Conservation (phyloP, 2,329 filamentous ascomycete species). For the Fusarium luffae region DNA sequence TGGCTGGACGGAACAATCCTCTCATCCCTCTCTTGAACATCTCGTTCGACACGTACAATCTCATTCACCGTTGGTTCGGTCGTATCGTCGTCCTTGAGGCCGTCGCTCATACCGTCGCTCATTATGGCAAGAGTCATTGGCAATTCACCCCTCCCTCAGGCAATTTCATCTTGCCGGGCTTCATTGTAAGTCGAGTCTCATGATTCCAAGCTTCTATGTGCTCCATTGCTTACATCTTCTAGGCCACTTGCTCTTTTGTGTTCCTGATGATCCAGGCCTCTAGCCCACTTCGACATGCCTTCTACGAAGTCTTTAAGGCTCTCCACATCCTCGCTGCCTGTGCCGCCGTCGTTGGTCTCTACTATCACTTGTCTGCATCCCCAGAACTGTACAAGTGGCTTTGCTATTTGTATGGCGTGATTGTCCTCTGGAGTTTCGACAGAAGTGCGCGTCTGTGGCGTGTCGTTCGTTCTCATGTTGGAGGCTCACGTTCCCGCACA, state of each 20-base stretch:
- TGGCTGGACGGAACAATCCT: constrained; percentile 82
- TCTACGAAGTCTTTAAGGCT: constrained; percentile 82
- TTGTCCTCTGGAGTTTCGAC: constrained; percentile 76
- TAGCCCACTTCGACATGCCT: constrained; percentile 78
- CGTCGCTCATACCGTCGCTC: constrained; percentile 72
- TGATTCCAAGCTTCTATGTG: not conserved
- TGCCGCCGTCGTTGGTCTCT: constrained; percentile 70
- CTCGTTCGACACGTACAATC: constrained; percentile 85
- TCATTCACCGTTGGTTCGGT: constrained; percentile 84
- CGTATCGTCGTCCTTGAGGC: constrained; percentile 79
- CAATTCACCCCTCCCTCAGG: constrained; percentile 47
- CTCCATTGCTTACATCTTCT: constrained; percentile 10
- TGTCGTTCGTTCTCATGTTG: constrained; percentile 73
- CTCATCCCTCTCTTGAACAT: constrained; percentile 77
- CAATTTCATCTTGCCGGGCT: constrained; percentile 68
- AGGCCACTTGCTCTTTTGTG: constrained; percentile 70
- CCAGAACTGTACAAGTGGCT: constrained; percentile 60
- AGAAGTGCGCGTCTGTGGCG: constrained; percentile 68
- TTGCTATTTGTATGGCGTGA: constrained; percentile 68
- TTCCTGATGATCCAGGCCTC: constrained; percentile 75
- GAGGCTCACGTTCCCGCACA: constrained; percentile 73
- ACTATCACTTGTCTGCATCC: constrained; percentile 69
- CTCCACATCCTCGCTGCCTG: constrained; percentile 74
- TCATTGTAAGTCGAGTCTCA: constrained; percentile 63
- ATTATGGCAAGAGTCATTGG: constrained; percentile 65